Conservation (phyloP, 495 filamentous ascomycete species). For the Clohesyomyces aquaticus region DNA sequence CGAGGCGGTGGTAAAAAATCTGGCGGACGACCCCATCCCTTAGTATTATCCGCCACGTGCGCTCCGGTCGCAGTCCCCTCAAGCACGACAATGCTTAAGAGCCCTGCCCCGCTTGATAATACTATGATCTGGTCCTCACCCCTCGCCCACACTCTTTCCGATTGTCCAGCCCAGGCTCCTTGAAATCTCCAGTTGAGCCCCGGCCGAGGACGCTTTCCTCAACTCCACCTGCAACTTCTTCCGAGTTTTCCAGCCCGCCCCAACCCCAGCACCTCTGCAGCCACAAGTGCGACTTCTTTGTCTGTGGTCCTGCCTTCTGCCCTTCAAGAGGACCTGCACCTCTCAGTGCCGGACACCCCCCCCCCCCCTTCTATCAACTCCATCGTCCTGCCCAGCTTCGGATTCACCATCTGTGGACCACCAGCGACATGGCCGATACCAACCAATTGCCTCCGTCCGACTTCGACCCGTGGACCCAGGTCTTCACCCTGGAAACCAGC, state of each 20-base stretch:
- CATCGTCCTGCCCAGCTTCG: too few relatives aligned
- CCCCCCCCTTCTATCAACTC: too few relatives aligned
- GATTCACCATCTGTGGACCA: too few relatives aligned
- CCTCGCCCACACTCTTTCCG: background rate
- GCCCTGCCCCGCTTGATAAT: background rate
- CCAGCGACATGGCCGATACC: background rate
- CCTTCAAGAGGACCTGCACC: too few relatives aligned
- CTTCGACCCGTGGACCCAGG: slow-evolving; percentile 26
- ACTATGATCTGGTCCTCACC: background rate
- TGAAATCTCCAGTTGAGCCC: background rate
- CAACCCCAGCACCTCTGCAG: background rate
- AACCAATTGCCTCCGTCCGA: slow-evolving; percentile 2
- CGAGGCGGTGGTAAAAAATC: background rate
- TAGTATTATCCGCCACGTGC: slow-evolving; percentile 11
- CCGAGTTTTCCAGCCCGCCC: background rate
- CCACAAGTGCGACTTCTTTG: background rate
- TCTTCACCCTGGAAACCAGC: slow-evolving; percentile 17
- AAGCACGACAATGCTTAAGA: slow-evolving; percentile 12
- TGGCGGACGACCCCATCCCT: background rate
- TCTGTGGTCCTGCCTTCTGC: background rate
- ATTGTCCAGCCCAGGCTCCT: too few relatives aligned
- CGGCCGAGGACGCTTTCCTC: too few relatives aligned
- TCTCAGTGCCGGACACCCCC: too few relatives aligned
- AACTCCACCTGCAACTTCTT: background rate
- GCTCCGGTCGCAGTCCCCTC: background rate